Evolutionary conservation across 495 filamentous ascomycete species (phyloP).

Genomic region (Penicillium salamii): DNA sequence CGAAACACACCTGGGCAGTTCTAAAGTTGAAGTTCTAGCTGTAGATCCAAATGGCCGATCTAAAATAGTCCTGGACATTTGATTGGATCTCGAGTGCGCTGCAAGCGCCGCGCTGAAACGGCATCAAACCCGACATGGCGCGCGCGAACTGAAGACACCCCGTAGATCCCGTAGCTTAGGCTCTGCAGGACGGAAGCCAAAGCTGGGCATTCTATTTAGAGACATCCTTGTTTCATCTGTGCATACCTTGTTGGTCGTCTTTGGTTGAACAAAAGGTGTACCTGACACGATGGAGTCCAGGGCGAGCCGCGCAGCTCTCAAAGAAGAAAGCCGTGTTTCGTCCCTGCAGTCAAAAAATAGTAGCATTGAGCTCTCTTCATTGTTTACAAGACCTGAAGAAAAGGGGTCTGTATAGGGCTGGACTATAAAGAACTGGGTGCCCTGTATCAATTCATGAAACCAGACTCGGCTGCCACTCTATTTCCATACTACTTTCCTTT

Average conservation of each 20-base stretch:
- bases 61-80: background rate
- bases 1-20: too few species aligned
- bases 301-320: conserved; percentile 11
- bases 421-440: conserved; percentile 18
- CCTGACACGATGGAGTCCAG: conserved; percentile 9
- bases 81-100: conserved; percentile 14
- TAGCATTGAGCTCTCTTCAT: conserved; percentile 6
- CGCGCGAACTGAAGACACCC: conserved; percentile 26
- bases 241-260: background rate
- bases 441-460: conserved; percentile 5
- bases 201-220: conserved; percentile 6
- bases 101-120: conserved; percentile 12
- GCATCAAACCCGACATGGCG: conserved; percentile 14
- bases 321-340: conserved; percentile 17
- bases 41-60: background rate
- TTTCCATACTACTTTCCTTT: conserved; percentile 11
- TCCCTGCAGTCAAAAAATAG: conserved; percentile 16
- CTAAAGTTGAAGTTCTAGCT: too few species aligned
- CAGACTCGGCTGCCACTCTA: conserved; percentile 14
- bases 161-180: background rate
- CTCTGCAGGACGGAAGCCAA: background rate
- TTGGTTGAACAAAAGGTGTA: conserved; percentile 11
- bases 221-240: conserved; percentile 18
- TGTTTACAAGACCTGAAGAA: background rate
- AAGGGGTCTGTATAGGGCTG: background rate